Evolutionary conservation across 2,329 filamentous ascomycete genomes (phyloP), one percentile per base, ranked within the genome.

Genomic region (Penicillium sp.): DNA sequence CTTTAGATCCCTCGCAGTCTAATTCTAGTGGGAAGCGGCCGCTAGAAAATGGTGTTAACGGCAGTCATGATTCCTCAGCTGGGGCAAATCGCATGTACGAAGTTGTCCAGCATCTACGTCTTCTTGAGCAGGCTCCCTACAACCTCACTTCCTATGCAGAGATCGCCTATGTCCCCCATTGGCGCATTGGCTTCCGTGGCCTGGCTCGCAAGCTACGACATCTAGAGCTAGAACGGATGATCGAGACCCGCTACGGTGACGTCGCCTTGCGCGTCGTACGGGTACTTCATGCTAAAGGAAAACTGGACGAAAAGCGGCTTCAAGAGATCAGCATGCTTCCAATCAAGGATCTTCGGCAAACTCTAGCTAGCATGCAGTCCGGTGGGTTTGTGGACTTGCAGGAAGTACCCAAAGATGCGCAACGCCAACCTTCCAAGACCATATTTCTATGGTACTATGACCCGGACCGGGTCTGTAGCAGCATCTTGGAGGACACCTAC

Each of bases 371-470:
- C 47, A 86, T 98, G 77, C 87, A 94, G 53, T 83, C 88, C 63
- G 81, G 82, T 13, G 91, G 93, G 2, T 83, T 93, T 45, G 81
- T 95, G 9, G 88, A 97, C 52, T 80, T 94, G 4, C 93, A 98
- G 64, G 93, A 98, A 69, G 84, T 98, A 1, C 93, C 93, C 1
- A 86, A 87, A 51, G 91, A 97, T 57, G 84, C 84, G 50, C 84
- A 83, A 47, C 83, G 89, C 21, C 79, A 86, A 54, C 87, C 90
- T 1, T 86, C 83, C 47, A 81, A 88, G 36, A 94, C 89, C 0
- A 78, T 95, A 16, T 97, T 90, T 63, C 79, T 97, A 40, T 96
- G 90, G 83, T 95, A 82, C 72, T 94, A 88, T 64, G 90, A 97
- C 60, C 73, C 78, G 8, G 80, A 88, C 31, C 79, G 86, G 32